Conservation (phyloP, 2,329 filamentous ascomycete genomes). For the Bipolaris oryzae region DNA sequence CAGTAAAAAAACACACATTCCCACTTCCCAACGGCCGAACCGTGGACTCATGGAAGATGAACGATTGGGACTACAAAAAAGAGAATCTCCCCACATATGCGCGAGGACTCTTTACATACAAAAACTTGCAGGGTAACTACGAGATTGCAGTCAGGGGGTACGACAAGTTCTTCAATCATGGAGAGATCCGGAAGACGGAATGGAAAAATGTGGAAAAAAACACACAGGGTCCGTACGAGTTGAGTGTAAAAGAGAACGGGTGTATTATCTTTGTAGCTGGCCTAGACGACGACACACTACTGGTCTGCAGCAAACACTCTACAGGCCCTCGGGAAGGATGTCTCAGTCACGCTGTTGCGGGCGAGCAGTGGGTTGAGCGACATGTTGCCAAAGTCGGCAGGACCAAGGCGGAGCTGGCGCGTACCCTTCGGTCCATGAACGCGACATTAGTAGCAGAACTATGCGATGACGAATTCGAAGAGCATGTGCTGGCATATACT, state of each 20-base stretch:
- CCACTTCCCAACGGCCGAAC: conserved; percentile 67
- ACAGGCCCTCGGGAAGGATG: conserved; percentile 79
- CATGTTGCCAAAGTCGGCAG: conserved; percentile 80
- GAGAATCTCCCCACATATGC: conserved; percentile 86
- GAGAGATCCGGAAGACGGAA: conserved; percentile 78
- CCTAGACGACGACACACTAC: conserved; percentile 82
- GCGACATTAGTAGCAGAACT: conserved; percentile 94
- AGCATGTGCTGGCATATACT: conserved; percentile 91
- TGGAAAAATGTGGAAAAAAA: conserved; percentile 79
- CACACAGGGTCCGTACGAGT: conserved; percentile 87
- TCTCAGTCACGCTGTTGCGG: conserved; percentile 81
- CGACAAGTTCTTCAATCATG: conserved; percentile 98
- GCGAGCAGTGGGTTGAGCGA: conserved; percentile 79
- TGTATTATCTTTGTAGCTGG: conserved; percentile 98
- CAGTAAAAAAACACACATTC: conserved; percentile 82
- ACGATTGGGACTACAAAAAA: conserved; percentile 96
- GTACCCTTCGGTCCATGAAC: conserved; percentile 77
- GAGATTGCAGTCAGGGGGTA: conserved; percentile 91
- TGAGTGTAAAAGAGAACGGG: conserved; percentile 98
- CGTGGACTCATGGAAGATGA: conserved; percentile 91
- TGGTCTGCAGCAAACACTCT: conserved; percentile 99
- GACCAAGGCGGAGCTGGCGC: conserved; percentile 77
- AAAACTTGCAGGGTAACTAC: conserved; percentile 64
- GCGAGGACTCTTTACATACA: conserved; percentile 89
- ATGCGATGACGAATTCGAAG: conserved; percentile 94